phyloP scores from a whole-genome alignment of 306 rosid species.

The Dicorynia guianensis region DNA sequence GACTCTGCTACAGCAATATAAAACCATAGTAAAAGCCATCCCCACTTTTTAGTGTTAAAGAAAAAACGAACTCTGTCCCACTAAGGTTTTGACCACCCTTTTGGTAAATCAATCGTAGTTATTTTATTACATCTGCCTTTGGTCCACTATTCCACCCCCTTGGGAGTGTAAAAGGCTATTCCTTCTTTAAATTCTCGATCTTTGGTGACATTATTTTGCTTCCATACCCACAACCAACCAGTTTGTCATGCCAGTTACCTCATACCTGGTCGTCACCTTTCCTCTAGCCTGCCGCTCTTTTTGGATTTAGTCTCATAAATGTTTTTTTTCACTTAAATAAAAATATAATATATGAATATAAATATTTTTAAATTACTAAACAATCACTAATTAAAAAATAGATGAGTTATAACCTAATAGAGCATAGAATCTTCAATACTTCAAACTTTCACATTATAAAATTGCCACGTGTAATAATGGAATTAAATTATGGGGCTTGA shows the following conservation, averaged over 20 bases:
- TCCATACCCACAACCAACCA: conserved; percentile 23
- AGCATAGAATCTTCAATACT: too few relatives aligned
- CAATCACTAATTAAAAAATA: too few relatives aligned
- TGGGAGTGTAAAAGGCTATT: conserved; percentile 40
- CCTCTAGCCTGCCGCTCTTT: neutral
- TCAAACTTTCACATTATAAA: too few relatives aligned
- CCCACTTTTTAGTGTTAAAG: conserved; percentile 22
- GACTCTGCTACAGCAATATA: neutral
- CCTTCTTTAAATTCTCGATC: conserved; percentile 22
- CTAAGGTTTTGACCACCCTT: conserved; percentile 23
- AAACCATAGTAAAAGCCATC: conserved; percentile 20
- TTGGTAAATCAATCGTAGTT: conserved; percentile 8
- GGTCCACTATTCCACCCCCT: conserved; percentile 40
- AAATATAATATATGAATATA: too few relatives aligned
- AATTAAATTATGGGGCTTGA: neutral
- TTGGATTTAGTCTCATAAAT: too few relatives aligned
- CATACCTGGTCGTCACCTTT: neutral
- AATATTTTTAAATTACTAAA: too few relatives aligned
- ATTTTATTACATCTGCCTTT: neutral
- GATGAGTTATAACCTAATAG: too few relatives aligned
- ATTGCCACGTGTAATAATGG: too few relatives aligned
- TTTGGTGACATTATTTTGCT: conserved; percentile 27
- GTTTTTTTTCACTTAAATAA: too few relatives aligned
- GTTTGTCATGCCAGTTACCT: neutral
- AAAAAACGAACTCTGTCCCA: conserved; percentile 13